Evolutionary conservation across 306 rosid species (phyloP).

Genomic region (Lathyrus oleraceus): DNA sequence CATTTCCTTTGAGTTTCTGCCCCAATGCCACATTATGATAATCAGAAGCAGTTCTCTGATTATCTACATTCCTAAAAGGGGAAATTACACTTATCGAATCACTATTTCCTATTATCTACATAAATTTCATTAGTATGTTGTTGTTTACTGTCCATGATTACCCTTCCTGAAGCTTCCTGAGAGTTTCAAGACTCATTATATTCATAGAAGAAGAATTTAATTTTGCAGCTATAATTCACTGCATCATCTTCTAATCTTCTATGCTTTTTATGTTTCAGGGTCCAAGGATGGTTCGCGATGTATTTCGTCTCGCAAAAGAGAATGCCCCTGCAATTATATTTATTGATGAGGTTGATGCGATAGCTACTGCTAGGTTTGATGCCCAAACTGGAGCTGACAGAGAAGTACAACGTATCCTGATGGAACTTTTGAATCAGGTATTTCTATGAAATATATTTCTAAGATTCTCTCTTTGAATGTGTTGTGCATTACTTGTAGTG

Average conservation of each 20-base stretch:
- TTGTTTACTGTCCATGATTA: constrained; percentile 2
- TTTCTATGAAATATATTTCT: neutral
- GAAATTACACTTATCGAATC: neutral
- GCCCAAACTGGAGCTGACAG: constrained; percentile 99
- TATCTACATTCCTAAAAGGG: neutral
- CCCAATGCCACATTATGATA: neutral
- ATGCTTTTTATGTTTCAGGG: constrained; percentile 54
- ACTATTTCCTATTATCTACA: neutral
- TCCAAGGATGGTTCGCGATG: constrained; percentile 98
- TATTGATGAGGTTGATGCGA: constrained; percentile 99
- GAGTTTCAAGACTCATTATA: constrained; percentile 10
- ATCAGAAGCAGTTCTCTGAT: constrained; percentile 1
- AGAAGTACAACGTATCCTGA: constrained; percentile 99
- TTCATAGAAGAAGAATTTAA: neutral
- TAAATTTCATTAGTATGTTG: neutral
- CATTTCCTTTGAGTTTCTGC: neutral
- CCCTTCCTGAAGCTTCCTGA: neutral
- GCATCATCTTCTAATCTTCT: constrained; percentile 6
- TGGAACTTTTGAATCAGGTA: constrained; percentile 99
- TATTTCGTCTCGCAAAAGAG: constrained; percentile 98
- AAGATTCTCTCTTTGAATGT: neutral
- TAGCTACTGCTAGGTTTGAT: constrained; percentile 98
- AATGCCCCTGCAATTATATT: constrained; percentile 99
- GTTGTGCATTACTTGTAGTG: neutral
- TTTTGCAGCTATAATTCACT: neutral